Conservation (phyloP, 345 rosid species). For the Pistacia vera region DNA sequence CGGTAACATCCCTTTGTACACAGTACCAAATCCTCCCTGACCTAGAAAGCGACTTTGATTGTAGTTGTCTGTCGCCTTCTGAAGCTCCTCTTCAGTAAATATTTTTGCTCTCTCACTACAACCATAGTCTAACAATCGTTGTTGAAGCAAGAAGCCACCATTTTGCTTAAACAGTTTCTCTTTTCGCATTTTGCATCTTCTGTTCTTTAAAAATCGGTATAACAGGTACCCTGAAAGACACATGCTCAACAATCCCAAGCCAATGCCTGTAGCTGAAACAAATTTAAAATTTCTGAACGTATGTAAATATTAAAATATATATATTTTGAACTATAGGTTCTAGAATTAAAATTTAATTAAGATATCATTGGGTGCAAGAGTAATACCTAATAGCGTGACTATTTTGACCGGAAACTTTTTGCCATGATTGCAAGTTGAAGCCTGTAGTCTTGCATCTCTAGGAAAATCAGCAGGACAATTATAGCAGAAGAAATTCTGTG, state of each 20-base stretch:
- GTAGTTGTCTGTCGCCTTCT: conserved; percentile 32
- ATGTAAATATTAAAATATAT: too few relatives aligned
- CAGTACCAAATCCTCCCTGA: conserved; percentile 30
- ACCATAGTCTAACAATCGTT: conserved; percentile 16
- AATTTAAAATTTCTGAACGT: neutral
- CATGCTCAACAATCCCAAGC: conserved; percentile 20
- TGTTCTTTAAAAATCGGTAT: conserved; percentile 11
- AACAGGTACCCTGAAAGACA: conserved; percentile 6
- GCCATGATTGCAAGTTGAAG: too few relatives aligned
- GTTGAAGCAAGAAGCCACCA: conserved; percentile 27
- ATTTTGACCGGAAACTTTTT: too few relatives aligned
- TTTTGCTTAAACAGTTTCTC: conserved; percentile 25
- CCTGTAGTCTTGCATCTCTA: too few relatives aligned
- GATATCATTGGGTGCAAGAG: too few relatives aligned
- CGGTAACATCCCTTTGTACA: too few relatives aligned
- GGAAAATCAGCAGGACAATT: too few relatives aligned
- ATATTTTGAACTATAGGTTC: too few relatives aligned
- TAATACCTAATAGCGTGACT: too few relatives aligned
- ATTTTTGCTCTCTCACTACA: conserved; percentile 16
- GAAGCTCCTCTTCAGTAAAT: conserved; percentile 24
- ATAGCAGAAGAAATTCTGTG: too few relatives aligned
- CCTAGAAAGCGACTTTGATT: conserved; percentile 26
- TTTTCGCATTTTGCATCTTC: conserved; percentile 6
- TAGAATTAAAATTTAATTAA: too few relatives aligned
- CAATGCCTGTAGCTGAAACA: conserved; percentile 22